These are phyloP conservation scores for Sugiyamaella mastotermitis DNA, from an alignment of 805 yeast species.

Conservation along the genomic window DNA sequence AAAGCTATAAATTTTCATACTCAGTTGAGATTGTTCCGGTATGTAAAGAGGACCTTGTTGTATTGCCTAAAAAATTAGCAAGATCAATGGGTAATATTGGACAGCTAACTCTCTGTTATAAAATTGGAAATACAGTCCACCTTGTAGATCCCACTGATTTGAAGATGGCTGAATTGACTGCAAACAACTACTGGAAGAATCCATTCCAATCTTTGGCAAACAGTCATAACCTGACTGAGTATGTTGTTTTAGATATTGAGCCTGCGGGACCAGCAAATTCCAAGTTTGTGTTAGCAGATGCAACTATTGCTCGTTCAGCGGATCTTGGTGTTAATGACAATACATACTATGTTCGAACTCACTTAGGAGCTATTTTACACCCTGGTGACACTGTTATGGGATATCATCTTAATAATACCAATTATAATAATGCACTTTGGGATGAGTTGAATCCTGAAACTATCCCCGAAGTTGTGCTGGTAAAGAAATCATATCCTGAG, in stretches of 20 bases:
- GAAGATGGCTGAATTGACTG: conserved; percentile 66
- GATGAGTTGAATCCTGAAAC: conserved; percentile 59
- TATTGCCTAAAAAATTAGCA: conserved; percentile 83
- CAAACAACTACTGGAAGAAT: conserved; percentile 71
- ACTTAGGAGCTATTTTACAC: conserved; percentile 88
- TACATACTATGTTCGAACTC: conserved; percentile 80
- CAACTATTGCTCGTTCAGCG: conserved; percentile 80
- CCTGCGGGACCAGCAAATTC: conserved; percentile 56
- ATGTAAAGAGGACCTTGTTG: conserved; percentile 93
- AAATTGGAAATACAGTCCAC: conserved; percentile 75
- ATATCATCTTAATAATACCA: conserved; percentile 76
- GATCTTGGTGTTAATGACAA: conserved; percentile 85
- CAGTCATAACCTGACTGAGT: conserved; percentile 72
- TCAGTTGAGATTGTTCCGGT: conserved; percentile 94
- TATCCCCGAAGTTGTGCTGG: conserved; percentile 78
- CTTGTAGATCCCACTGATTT: conserved; percentile 80
- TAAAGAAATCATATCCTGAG: conserved; percentile 29
- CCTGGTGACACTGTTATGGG: conserved; percentile 97
- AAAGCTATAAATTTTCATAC: conserved; percentile 83
- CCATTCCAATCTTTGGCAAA: conserved; percentile 71
- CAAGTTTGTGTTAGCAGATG: conserved; percentile 64
- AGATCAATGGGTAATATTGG: conserved; percentile 75
- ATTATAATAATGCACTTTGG: conserved; percentile 83
- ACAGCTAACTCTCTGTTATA: conserved; percentile 77
- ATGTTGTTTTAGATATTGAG: conserved; percentile 88